Percentiles rank a stretch among this genome's conserved stretches.
These are phyloP conservation scores for Ganoderma boninense DNA, from an alignment of 1,284 basidiomycete genomes.

Conservation along the genomic window DNA sequence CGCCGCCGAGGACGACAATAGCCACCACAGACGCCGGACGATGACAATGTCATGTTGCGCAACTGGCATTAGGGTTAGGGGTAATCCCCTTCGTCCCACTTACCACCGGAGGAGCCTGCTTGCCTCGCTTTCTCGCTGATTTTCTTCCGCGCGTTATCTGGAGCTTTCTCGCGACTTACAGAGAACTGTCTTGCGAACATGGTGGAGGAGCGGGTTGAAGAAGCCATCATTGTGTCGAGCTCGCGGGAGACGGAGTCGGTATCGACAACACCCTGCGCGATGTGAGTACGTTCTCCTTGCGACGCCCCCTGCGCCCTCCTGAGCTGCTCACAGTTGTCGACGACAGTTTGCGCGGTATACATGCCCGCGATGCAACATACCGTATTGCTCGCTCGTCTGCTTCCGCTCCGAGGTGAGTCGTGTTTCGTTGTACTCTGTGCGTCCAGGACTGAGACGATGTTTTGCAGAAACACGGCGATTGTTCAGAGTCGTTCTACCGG, in stretches of 20 bases:
- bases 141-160: background rate
- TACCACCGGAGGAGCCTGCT: background rate
- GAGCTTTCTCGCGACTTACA: background rate
- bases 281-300: constrained; percentile 40
- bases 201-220: constrained; percentile 4
- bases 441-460: background rate
- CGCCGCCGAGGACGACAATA: background rate
- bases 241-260: constrained; percentile 27
- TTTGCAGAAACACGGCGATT: constrained; percentile 66
- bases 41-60: background rate
- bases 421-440: background rate
- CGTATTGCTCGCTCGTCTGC: constrained; percentile 81
- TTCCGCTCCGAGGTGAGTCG: constrained; percentile 72
- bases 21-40: background rate
- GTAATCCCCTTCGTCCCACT: background rate
- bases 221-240: constrained; percentile 26
- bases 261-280: constrained; percentile 45
- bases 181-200: background rate
- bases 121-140: background rate
- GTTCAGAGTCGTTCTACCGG: constrained; percentile 81
- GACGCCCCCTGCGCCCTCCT: constrained; percentile 12
- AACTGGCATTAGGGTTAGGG: constrained; percentile 1
- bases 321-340: constrained; percentile 61
- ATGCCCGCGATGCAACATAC: constrained; percentile 81
- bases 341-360: constrained; percentile 81